These are phyloP conservation scores for Tremellales sp. DNA, from an alignment of 1,284 basidiomycete genomes.

Conservation along the genomic window DNA sequence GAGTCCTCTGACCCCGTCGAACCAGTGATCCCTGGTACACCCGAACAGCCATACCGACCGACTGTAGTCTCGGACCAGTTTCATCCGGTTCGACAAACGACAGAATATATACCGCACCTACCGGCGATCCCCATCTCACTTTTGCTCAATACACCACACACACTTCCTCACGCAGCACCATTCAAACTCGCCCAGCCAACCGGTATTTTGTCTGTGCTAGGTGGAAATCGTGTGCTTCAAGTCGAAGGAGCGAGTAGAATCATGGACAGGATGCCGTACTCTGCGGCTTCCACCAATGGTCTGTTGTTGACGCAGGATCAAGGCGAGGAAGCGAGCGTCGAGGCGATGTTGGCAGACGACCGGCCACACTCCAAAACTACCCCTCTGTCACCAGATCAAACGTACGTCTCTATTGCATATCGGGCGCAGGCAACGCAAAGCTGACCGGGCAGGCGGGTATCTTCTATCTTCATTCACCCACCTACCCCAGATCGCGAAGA, in stretches of 20 bases:
- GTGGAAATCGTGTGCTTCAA: constrained; percentile 14
- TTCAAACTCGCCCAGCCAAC: constrained; percentile 11
- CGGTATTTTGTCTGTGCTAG: constrained; percentile 15
- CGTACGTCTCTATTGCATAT: not conserved
- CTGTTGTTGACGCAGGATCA: constrained; percentile 5
- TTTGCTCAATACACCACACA: constrained; percentile 16
- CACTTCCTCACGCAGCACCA: constrained; percentile 14
- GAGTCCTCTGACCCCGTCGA: too few relatives aligned
- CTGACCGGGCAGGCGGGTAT: constrained; percentile 8
- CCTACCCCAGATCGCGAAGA: constrained; percentile 32
- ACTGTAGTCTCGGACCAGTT: too few relatives aligned
- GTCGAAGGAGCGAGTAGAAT: constrained; percentile 10
- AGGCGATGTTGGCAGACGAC: constrained; percentile 19
- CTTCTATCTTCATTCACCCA: constrained; percentile 34
- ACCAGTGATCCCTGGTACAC: too few relatives aligned
- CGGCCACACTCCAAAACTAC: constrained; percentile 2
- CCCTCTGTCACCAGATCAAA: not conserved
- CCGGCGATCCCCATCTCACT: constrained; percentile 8
- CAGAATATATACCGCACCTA: too few relatives aligned
- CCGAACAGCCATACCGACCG: too few relatives aligned
- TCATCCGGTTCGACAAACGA: not conserved
- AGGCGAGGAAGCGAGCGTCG: constrained; percentile 25
- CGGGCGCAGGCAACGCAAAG: not conserved
- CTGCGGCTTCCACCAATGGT: constrained; percentile 9
- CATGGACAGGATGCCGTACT: constrained; percentile 31